Conservation (phyloP, 78 protist species). For the Polysphondylium violaceum region DNA sequence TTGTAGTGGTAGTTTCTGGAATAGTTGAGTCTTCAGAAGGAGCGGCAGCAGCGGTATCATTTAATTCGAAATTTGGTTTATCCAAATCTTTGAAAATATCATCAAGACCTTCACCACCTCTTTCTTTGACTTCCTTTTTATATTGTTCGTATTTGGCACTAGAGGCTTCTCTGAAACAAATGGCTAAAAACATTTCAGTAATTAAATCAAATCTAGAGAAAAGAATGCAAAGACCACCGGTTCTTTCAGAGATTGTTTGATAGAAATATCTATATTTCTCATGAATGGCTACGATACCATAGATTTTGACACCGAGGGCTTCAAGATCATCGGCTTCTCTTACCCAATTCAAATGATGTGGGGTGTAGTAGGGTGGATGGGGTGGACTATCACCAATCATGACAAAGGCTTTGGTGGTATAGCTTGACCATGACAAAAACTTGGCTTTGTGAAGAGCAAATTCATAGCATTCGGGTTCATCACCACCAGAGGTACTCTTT, state of each 20-base stretch:
- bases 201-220: slow-evolving; percentile 65
- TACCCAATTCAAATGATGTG: slow-evolving; percentile 61
- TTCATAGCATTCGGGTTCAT: slow-evolving; percentile 81
- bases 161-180: slow-evolving; percentile 78
- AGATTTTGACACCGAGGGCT: slow-evolving; percentile 63
- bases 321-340: slow-evolving; percentile 49
- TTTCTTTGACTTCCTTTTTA: slow-evolving; percentile 41
- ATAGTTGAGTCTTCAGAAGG: neutral
- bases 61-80: slow-evolving; percentile 42
- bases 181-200: slow-evolving; percentile 81
- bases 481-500: slow-evolving; percentile 67
- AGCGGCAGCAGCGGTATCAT: neutral
- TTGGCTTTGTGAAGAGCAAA: slow-evolving; percentile 54
- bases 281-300: slow-evolving; percentile 74
- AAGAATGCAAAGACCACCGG: slow-evolving; percentile 59
- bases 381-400: slow-evolving; percentile 81
- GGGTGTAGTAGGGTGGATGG: slow-evolving; percentile 67
- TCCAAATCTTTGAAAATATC: slow-evolving; percentile 48
- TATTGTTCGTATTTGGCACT: slow-evolving; percentile 49
- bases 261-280: slow-evolving; percentile 51
- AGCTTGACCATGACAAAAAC: slow-evolving; percentile 58
- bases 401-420: slow-evolving; percentile 60
- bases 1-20: slow-evolving; percentile 26
- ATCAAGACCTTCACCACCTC: slow-evolving; percentile 28
- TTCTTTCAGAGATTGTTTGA: slow-evolving; percentile 62